phyloP scores from a whole-genome alignment of 768 basidiomycete genomes.

The Mycena filopes region DNA sequence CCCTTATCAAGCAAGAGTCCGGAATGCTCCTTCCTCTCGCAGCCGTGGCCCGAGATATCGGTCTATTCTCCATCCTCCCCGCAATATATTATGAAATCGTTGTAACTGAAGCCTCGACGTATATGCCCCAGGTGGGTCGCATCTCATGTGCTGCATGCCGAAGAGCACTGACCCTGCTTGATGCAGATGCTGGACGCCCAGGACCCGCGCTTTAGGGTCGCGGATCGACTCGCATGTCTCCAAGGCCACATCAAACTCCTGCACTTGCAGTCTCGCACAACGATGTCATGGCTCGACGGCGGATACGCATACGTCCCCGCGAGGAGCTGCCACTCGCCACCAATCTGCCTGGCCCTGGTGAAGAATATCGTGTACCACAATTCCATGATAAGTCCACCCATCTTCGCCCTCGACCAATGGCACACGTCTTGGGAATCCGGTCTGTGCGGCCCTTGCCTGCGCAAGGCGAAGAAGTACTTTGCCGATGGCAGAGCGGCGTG shows the following conservation, averaged over 20 bases:
- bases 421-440: not conserved
- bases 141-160: too few species aligned
- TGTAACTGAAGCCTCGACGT: not conserved
- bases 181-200: not conserved
- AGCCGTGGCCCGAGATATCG: slow-evolving; percentile 1
- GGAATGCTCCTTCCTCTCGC: not conserved
- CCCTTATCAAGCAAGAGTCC: not conserved
- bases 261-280: not conserved
- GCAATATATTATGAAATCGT: too few species aligned
- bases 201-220: not conserved
- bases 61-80: slow-evolving; percentile 17
- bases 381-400: not conserved
- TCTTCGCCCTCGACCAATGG: slow-evolving; percentile 3
- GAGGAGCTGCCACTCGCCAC: not conserved
- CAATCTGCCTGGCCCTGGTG: not conserved
- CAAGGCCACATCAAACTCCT: slow-evolving; percentile 8
- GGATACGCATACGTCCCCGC: not conserved
- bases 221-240: not conserved
- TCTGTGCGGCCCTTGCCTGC: not conserved
- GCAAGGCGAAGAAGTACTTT: not conserved
- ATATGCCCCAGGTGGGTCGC: not conserved
- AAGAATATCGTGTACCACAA: not conserved
- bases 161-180: too few species aligned
- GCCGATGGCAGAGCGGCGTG: not conserved
- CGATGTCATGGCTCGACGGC: not conserved